Base-by-base conservation (phyloP, 1,139 yeast genomes). In the Magnusiomyces fungicola region DNA sequence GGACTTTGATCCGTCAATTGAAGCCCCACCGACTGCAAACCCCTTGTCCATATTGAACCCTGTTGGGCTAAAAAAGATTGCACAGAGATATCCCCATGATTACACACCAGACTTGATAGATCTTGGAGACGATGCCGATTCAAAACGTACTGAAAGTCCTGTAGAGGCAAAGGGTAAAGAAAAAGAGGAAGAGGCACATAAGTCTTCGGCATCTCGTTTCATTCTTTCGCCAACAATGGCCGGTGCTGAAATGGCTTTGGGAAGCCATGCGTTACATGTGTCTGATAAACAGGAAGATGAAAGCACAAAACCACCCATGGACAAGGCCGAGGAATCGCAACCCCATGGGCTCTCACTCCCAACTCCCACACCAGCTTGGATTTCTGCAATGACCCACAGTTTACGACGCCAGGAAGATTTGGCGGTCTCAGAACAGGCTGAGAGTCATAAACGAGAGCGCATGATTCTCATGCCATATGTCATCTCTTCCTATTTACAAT, bases 241-340 rank as follows among this genome's bases (percentile, higher is more conserved):
- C 33, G 53, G 53, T 4, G 53, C 50, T 2, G 51, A 50, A n/a
- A 25, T 47, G 18, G 53, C 53, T 4, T 25, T 50, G 3, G 41
- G 39, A 33, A 25, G 32, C 5, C 33, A 32, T n/a, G n/a, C n/a
- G n/a, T n/a, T n/a, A n/a, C n/a, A n/a, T n/a, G n/a, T n/a, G n/a
- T n/a, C n/a, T n/a, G n/a, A n/a, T n/a, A n/a, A n/a, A n/a, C n/a
- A n/a, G n/a, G n/a, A n/a, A n/a, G n/a, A n/a, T n/a, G n/a, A n/a
- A n/a, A n/a, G n/a, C n/a, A n/a, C n/a, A n/a, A n/a, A n/a, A n/a
- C n/a, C n/a, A n/a, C n/a, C n/a, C n/a, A n/a, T n/a, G n/a, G n/a
- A n/a, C n/a, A n/a, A n/a, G n/a, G n/a, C n/a, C n/a, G n/a, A n/a
- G n/a, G n/a, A n/a, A n/a, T n/a, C n/a, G n/a, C n/a, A n/a, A n/a